These are phyloP conservation scores for Plantago coronopus DNA, from an alignment of 305 asterid genomes.

Conservation along the genomic window DNA sequence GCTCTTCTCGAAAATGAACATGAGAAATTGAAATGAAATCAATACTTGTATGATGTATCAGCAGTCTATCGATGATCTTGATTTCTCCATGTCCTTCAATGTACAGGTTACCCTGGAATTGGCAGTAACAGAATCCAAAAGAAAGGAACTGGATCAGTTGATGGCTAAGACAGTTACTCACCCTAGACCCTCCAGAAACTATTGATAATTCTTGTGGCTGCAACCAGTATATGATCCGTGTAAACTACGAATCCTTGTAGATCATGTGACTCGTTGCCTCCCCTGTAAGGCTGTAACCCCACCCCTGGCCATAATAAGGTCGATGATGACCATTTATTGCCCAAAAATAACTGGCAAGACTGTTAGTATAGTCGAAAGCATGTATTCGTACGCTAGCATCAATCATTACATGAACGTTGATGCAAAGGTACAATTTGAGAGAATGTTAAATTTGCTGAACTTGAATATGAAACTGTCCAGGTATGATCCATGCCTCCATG, in stretches of 20 bases:
- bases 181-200: constrained; percentile 7
- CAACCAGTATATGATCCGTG: constrained; percentile 2
- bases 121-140: constrained; percentile 43
- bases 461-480: too few species aligned
- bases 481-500: too few species aligned
- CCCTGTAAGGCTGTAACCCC: too few species aligned
- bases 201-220: constrained; percentile 4
- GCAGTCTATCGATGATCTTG: constrained; percentile 1
- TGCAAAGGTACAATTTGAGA: too few species aligned
- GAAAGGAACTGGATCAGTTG: constrained; percentile 48
- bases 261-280: neutral
- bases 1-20: neutral
- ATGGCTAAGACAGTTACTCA: constrained; percentile 38
- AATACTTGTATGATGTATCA: too few species aligned
- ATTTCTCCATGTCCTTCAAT: constrained; percentile 16
- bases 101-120: constrained; percentile 73
- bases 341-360: too few species aligned
- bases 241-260: constrained; percentile 1
- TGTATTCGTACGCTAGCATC: too few species aligned
- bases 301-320: too few species aligned
- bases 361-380: too few species aligned
- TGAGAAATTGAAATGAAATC: neutral
- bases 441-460: too few species aligned
- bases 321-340: too few species aligned
- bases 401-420: too few species aligned